These are phyloP conservation scores for Psophocarpus tetragonolobus DNA, from an alignment of 306 rosid species.

Conservation along the genomic window DNA sequence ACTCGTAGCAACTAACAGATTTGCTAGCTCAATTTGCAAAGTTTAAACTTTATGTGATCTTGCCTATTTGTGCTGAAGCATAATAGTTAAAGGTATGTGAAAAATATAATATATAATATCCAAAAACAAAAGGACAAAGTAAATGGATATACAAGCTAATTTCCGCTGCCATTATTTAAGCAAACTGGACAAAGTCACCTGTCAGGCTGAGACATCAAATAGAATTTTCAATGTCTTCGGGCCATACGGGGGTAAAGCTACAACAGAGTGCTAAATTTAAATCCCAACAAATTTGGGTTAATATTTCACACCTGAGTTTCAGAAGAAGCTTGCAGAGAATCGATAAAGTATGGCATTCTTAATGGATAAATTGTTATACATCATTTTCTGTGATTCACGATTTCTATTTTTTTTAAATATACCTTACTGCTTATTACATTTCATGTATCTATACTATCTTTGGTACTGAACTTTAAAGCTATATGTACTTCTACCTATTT, in stretches of 20 bases:
- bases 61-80: background rate
- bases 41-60: background rate
- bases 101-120: background rate
- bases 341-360: background rate
- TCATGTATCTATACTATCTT: background rate
- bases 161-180: background rate
- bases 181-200: background rate
- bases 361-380: conserved; percentile 1
- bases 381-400: background rate
- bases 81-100: background rate
- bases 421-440: conserved; percentile 17
- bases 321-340: conserved; percentile 4
- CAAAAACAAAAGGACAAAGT: background rate
- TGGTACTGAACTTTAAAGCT: background rate
- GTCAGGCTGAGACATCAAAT: background rate
- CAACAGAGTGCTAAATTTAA: background rate
- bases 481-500: conserved; percentile 27
- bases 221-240: background rate
- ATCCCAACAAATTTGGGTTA: background rate
- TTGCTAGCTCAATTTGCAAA: background rate
- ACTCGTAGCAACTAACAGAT: background rate
- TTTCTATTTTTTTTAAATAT: conserved; percentile 5
- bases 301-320: background rate
- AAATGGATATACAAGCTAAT: background rate
- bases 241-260: background rate